A percentile compares a stretch with the other conserved stretches of the same genome.
Conservation (phyloP, 805 yeast genomes). For the Metschnikowia lunata region DNA sequence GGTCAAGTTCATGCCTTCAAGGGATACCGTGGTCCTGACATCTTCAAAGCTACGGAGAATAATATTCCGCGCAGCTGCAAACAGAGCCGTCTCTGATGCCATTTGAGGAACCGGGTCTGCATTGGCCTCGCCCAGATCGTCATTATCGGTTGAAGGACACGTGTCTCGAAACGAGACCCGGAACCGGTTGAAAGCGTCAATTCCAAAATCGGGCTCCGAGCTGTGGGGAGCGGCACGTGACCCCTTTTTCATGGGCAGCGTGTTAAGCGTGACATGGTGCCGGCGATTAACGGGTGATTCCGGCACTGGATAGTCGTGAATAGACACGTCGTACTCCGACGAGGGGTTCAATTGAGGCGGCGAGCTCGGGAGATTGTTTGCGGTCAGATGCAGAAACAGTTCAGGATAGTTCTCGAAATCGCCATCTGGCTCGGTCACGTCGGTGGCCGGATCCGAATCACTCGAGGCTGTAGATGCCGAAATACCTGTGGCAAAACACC, state of each 20-base stretch:
- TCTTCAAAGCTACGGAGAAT: slow-evolving; percentile 48
- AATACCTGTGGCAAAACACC: not conserved
- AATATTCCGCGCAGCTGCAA: slow-evolving; percentile 34
- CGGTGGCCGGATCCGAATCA: slow-evolving; percentile 6
- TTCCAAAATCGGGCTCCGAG: slow-evolving; percentile 46
- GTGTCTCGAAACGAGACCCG: slow-evolving; percentile 23
- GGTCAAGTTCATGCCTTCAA: slow-evolving; percentile 45
- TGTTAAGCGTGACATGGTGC: slow-evolving; percentile 6
- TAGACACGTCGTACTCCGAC: slow-evolving; percentile 30
- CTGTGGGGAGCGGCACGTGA: slow-evolving; percentile 14
- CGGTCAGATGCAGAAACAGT: not conserved
- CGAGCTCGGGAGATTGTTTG: slow-evolving; percentile 28
- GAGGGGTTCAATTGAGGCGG: slow-evolving; percentile 35
- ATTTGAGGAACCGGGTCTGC: slow-evolving; percentile 2
- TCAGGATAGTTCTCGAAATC: not conserved
- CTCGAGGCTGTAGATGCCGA: not conserved
- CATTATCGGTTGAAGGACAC: slow-evolving; percentile 32
- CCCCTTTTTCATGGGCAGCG: slow-evolving; percentile 11
- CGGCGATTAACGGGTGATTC: slow-evolving; percentile 23
- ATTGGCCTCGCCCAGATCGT: slow-evolving; percentile 18
- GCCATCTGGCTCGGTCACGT: slow-evolving; percentile 6
- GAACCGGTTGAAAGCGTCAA: slow-evolving; percentile 45
- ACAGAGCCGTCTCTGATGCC: not conserved
- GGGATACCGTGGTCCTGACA: slow-evolving; percentile 37
- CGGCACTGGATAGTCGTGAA: slow-evolving; percentile 22